Percentiles rank a stretch among this genome's conserved stretches.
phyloP scores from a whole-genome alignment of 1,139 yeast species.

The Zygoascus hellenicus region DNA sequence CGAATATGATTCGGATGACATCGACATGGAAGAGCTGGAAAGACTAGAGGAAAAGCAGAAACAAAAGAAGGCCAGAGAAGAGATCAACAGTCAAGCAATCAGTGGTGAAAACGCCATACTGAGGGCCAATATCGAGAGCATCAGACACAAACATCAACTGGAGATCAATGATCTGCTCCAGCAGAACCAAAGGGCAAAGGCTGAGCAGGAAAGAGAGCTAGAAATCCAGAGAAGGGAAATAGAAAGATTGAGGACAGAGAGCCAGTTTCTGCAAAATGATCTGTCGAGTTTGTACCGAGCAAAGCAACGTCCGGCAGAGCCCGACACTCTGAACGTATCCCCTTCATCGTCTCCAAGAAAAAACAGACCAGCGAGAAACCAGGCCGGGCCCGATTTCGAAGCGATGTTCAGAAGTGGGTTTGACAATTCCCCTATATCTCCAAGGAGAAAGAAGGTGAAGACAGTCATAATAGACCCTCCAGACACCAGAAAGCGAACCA shows the following conservation, averaged over 20 bases:
- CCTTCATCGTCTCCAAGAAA: not conserved
- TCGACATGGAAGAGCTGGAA: slow-evolving; percentile 21
- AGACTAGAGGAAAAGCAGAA: slow-evolving; percentile 9
- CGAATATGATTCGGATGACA: slow-evolving; percentile 33
- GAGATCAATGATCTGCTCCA: slow-evolving; percentile 43
- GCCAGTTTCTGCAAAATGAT: slow-evolving; percentile 52
- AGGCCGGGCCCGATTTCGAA: slow-evolving; percentile 17
- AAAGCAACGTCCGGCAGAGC: not conserved
- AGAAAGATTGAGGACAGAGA: slow-evolving; percentile 61
- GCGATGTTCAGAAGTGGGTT: slow-evolving; percentile 28
- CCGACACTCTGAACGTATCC: not conserved
- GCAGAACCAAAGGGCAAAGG: slow-evolving; percentile 32
- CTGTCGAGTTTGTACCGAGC: slow-evolving; percentile 24
- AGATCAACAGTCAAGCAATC: too few relatives aligned
- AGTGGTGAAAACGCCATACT: slow-evolving; percentile 71
- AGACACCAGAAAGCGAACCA: too few relatives aligned
- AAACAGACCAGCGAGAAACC: not conserved
- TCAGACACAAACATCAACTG: slow-evolving; percentile 42
- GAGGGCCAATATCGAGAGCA: slow-evolving; percentile 53
- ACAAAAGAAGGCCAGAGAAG: too few relatives aligned
- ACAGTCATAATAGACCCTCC: not conserved
- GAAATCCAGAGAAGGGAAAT: slow-evolving; percentile 41
- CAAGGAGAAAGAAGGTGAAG: slow-evolving; percentile 8
- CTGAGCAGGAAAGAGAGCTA: slow-evolving; percentile 41
- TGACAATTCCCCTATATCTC: slow-evolving; percentile 12